Base-by-base conservation (phyloP, 352 stramenopile species). In the Plasmopara muralis region DNA sequence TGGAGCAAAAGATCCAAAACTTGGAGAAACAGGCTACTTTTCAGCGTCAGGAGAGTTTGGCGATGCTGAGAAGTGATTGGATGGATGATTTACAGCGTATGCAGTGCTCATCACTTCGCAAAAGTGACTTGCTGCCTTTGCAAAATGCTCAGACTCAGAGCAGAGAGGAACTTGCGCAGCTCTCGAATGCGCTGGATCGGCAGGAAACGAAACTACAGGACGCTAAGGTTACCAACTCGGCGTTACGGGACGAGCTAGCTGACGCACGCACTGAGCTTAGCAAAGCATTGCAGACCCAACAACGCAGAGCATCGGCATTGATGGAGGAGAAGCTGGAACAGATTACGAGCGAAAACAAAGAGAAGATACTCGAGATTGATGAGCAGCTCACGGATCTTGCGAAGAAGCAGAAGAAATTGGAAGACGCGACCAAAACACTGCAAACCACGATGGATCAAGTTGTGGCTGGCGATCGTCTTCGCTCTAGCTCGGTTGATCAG, bases 121-220 rank as follows among this genome's bases (percentile, higher is more conserved):
- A 79, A 51, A 57, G 52, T 7, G 79, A 90, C 18, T 46, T 88
- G 2, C 35, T 68, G 37, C 53, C 69, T 7, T 10, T 90, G 9
- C 75, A 86, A 43, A 78, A 79, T 38, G 58, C 64, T 5, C 77
- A 87, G n/a, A 60, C 55, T n/a, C 73, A 84, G 43, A 66, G 77
- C 31, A 82, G 76, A 47, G 73, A 90, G 4, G 77, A 88, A 20
- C 6, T 90, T 34, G 53, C 55, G 14, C 74, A 90, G 33, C 51
- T 90, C 2, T 71, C 73, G 25, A 56, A 59, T 15, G 69, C 66
- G 4, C 52, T 90, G 14, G 75, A 86, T 28, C 75, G 77, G 1
- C 77, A 87, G 28, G 79, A 88, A 39, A 86, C 78, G 49, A 77
- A 78, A 13, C 55, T 77, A 3, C 71, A 79, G 28, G 77, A 87